Base-by-base conservation (phyloP, 2,329 filamentous ascomycete species). In the Botrytis aclada region DNA sequence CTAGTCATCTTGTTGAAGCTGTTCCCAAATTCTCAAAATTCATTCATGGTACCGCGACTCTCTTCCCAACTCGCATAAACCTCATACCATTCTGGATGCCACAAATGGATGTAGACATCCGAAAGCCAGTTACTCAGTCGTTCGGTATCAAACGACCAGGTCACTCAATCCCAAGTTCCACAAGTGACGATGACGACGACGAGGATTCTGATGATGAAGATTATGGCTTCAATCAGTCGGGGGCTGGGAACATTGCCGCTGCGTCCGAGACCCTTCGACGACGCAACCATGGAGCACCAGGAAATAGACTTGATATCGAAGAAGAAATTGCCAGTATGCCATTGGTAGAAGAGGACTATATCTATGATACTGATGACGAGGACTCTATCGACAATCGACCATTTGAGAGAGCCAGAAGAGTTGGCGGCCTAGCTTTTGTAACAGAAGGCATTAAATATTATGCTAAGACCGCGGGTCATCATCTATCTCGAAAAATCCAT, bases 1-100 rank as follows among this genome's bases (percentile, higher is more conserved):
- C 93, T 20, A 97, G 94, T 75, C 96, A 99, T 84, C 87, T 99
- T 25, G 96, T 99, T 3, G 96, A 99, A 84, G 95, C 96, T n/a
- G 95, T 99, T 3, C 96, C 96, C 75, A 99, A 99, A 81, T 99
- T 98, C 83, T 98, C 94, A 80, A 99, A 99, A 84, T 99, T 98
- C 82, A 98, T 99, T 73, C 96, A 99, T 82, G 96, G 96, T 74
- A 94, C 92, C 2, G 95, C 95, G 16, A 93, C 89, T 18, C 84
- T 99, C 63, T 97, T 98, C 82, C 95, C 95, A 0, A 88, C 90
- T 62, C 90, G 92, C 72, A 99, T 99, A 82, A 86, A 98, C 65
- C 87, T 99, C 20, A 86, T 99, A 9, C 96, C 96, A 0, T 99
- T 93, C 85, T 99, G 96, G 96, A 93, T 95, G 86, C 96, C 96